These are phyloP conservation scores for Tardiomyces depauwii DNA, from an alignment of 1,139 yeast species.

Conservation along the genomic window DNA sequence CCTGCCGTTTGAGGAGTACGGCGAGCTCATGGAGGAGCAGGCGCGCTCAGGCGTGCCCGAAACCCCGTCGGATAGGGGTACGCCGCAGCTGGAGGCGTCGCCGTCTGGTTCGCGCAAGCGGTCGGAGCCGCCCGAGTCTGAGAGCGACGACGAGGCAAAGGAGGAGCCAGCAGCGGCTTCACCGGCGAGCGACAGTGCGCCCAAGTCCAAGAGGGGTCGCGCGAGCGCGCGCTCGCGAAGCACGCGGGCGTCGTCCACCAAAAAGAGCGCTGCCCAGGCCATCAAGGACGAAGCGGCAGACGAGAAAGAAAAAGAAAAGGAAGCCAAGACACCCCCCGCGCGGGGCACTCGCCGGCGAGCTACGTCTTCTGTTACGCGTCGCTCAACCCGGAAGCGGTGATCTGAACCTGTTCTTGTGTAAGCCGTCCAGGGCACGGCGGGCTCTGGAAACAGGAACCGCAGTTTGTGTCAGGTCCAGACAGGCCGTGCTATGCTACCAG, in stretches of 20 bases:
- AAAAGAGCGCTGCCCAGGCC: conserved; percentile 8
- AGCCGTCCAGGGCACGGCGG: no score
- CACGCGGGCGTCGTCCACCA: conserved; percentile 4
- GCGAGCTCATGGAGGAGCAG: conserved; percentile 39
- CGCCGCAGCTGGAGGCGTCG: conserved; percentile 95
- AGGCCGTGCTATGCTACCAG: no score
- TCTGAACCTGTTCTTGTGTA: no score
- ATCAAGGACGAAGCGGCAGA: conserved; percentile 7
- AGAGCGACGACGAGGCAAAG: not conserved
- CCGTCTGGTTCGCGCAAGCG: conserved; percentile 77
- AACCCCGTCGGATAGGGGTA: conserved; percentile 85
- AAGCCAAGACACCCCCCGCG: conserved; percentile 5
- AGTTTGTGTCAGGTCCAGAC: no score
- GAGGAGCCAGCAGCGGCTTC: not conserved
- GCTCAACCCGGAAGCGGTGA: conserved; percentile 1
- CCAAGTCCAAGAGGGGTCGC: not conserved
- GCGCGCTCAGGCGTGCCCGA: conserved; percentile 38
- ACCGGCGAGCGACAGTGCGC: not conserved
- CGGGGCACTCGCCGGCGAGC: conserved; percentile 4
- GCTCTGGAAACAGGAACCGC: no score
- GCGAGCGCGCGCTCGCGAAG: conserved; percentile 5
- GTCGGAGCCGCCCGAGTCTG: not conserved
- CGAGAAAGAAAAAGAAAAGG: conserved; percentile 3
- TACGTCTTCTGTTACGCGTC: not conserved
- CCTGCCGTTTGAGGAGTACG: conserved; percentile 36